Percentiles rank a stretch among this genome's conserved stretches.
phyloP scores from a whole-genome alignment of 2,329 filamentous ascomycete genomes.

The Exophiala calicioides region DNA sequence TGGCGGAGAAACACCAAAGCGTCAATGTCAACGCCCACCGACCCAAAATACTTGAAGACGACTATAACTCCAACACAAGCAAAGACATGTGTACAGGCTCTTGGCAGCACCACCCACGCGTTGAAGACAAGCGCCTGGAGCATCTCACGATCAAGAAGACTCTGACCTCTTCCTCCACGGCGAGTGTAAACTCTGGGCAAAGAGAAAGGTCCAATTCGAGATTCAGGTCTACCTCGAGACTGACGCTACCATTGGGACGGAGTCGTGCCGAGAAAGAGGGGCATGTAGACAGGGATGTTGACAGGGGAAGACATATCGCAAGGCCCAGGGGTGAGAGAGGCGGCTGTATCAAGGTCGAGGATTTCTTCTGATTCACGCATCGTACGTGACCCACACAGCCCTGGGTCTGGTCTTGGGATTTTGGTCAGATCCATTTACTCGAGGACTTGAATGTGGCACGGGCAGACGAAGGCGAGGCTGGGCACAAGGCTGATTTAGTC shows the following conservation, averaged over 20 bases:
- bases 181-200: not conserved
- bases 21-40: not conserved
- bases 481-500: no score
- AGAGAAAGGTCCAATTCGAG: conserved; percentile 4
- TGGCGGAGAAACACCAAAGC: not conserved
- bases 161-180: conserved; percentile 2
- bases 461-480: no score
- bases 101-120: conserved; percentile 1
- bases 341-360: conserved; percentile 4
- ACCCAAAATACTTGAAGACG: not conserved
- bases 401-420: no score
- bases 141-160: conserved; percentile 1
- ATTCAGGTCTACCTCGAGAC: conserved; percentile 11
- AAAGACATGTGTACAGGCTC: conserved; percentile 10
- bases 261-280: not conserved
- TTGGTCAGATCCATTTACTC: no score
- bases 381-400: no score
- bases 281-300: not conserved
- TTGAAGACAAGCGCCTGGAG: not conserved
- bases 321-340: conserved; percentile 16
- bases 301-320: conserved; percentile 12
- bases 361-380: conserved; percentile 23
- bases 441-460: no score
- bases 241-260: conserved; percentile 4
- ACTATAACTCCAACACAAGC: not conserved